Evolutionary conservation across 2,329 filamentous ascomycete species (phyloP).

Genomic region (Calonectria montana): DNA sequence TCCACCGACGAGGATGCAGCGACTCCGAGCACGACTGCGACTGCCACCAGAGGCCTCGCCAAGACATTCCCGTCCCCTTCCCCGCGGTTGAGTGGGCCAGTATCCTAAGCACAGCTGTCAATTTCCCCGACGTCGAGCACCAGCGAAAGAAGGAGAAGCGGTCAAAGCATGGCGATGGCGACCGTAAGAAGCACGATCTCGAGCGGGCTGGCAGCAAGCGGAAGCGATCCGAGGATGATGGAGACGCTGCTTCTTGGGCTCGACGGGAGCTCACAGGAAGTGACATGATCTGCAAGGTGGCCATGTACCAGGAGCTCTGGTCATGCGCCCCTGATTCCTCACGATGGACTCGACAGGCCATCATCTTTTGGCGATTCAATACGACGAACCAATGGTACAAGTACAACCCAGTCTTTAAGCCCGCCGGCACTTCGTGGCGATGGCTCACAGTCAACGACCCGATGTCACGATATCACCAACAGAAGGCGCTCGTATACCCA

Average conservation of each 20-base stretch:
- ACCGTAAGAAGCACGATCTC: conserved; percentile 49
- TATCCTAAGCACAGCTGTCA: conserved; percentile 67
- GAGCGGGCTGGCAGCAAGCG: conserved; percentile 52
- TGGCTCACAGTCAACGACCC: conserved; percentile 72
- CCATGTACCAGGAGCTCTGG: conserved; percentile 76
- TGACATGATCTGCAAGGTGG: conserved; percentile 69
- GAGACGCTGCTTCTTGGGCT: conserved; percentile 53
- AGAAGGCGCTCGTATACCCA: conserved; percentile 55
- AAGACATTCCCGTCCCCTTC: conserved; percentile 67
- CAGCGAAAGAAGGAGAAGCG: conserved; percentile 53
- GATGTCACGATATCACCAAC: conserved; percentile 68
- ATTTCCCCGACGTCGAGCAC: conserved; percentile 59
- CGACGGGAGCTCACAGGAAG: conserved; percentile 59
- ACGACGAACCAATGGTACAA: conserved; percentile 64
- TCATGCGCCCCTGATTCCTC: conserved; percentile 60
- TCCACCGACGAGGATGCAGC: conserved; percentile 65
- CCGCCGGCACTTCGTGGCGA: conserved; percentile 68
- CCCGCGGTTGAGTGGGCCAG: conserved; percentile 69
- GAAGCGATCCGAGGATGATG: conserved; percentile 55
- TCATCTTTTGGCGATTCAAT: conserved; percentile 73
- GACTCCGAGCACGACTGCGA: conserved; percentile 61
- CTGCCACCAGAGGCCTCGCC: conserved; percentile 59
- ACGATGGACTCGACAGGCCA: conserved; percentile 67
- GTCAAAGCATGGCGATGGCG: conserved; percentile 45
- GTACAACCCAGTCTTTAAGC: conserved; percentile 60